Evolutionary conservation across 345 rosid genomes (phyloP), one percentile per base, ranked within the genome.

Genomic region (Acer saccharum): DNA sequence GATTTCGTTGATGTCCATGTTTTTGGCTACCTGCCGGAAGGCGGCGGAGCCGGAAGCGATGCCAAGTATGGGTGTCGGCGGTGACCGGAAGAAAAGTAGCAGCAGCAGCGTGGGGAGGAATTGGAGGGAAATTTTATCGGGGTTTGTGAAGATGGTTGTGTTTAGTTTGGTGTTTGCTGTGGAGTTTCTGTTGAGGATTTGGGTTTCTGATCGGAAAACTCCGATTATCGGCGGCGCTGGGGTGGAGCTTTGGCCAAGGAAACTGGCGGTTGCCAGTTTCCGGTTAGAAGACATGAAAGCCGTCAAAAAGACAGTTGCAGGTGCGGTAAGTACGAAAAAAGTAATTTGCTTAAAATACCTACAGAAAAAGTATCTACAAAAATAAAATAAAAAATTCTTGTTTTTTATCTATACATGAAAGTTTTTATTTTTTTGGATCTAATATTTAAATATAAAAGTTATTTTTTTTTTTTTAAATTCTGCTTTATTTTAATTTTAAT

Each of bases 191-290:
- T 3, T 69, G 78, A 87, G 87, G 71, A 41, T 85, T 66, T 85
- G 81, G 79, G 71, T 84, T 64, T 14, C 80, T 27, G 92, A 91
- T 29, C 61, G 74, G 81, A 79, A 81, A 69, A 88, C 89, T 23
- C 82, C n/a, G 65, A 76, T 86, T 2, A 73, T 81, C 25, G 92
- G 93, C 20, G 93, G 92, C n/a, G 86, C 75, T 0, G 92, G 90
- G 52, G 89, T 85, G 84, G 93, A 91, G 88, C 86, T 84, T 11
- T 89, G 90, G 93, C 95, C 89, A 41, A 84, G 95, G 77, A 88
- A 84, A 79, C 65, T 82, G 66, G 88, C 77, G 17, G 83, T 88
- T 11, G 93, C 95, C 13, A 81, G 64, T 74, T 84, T 91, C 57
- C 23, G 48, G 79, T 74, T 91, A 10, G 84, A 86, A 0, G 92